Conservation (phyloP, 2,329 filamentous ascomycete species). For the Penicillium nordicum region DNA sequence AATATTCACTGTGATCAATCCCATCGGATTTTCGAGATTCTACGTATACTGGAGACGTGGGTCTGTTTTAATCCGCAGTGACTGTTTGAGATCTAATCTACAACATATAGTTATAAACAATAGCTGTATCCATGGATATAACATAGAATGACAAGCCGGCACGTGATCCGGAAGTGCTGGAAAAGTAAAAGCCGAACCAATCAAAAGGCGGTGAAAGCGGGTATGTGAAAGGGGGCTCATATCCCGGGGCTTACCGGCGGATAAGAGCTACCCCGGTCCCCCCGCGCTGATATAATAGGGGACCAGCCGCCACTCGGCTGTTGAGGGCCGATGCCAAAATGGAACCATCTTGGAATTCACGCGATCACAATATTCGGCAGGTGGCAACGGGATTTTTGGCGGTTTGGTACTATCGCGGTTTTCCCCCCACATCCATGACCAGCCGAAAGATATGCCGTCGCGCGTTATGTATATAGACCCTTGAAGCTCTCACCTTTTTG, state of each 20-base stretch:
- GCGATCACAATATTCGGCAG: constrained; percentile 7
- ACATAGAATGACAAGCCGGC: neutral
- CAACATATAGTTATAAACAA: neutral
- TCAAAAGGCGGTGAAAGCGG: neutral
- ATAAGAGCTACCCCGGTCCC: constrained; percentile 9
- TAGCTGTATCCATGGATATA: neutral
- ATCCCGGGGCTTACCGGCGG: constrained; percentile 8
- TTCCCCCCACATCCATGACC: constrained; percentile 42
- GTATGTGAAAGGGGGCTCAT: neutral
- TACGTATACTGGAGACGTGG: neutral
- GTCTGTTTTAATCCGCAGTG: neutral
- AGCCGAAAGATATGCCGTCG: constrained; percentile 27
- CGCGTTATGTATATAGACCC: constrained; percentile 19
- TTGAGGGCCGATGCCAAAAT: constrained; percentile 2
- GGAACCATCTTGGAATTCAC: neutral
- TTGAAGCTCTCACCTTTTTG: constrained; percentile 1
- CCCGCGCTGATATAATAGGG: constrained; percentile 4
- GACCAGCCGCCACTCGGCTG: constrained; percentile 8
- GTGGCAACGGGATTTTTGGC: constrained; percentile 6
- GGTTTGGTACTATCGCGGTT: neutral
- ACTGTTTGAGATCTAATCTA: neutral
- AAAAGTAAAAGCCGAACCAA: constrained; percentile 5
- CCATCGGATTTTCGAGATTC: neutral
- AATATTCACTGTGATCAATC: neutral
- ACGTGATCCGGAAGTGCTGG: neutral